Evolutionary conservation across 139 green algal species (phyloP), one percentile per base, ranked within the genome.

Genomic region (Picochlorum sp.): DNA sequence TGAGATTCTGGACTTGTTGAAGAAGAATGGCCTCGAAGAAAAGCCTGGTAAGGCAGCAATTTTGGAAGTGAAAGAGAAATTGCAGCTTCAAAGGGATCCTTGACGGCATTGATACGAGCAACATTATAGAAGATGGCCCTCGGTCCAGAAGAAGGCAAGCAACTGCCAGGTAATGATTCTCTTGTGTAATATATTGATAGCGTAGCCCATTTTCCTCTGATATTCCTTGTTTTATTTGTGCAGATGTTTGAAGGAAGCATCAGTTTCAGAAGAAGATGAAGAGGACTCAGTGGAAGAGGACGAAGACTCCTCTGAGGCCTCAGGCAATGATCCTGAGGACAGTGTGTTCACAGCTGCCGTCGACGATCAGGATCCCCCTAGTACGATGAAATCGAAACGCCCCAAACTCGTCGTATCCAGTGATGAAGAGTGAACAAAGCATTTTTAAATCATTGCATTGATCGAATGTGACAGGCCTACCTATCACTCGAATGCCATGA

Each of bases 81-180:
- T 88, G 28, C 62, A 78, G 45, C 49, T 68, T 37, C 61, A 86
- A 58, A 61, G 75, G 2, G 84, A 91, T 49, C 54, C 54, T 91
- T 55, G 84, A 90, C 7, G 84, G 84, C 26, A 91, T 91, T 54
- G 84, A 91, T 71, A 80, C 67, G 4, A 83, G 69, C 63, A 91
- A 91, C 74, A 90, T 90, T 72, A 73, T 90, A 14, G 62, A 67
- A 14, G 65, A 45, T 5, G 72, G 79, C 16, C 52, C 75, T 15
- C 63, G 68, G 5, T 69, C 76, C 44, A 65, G 81, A 4, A 23
- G 71, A n/a, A 67, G 34, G 34, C 34, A 64, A 13, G 62, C 70
- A 21, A 52, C 72, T 23, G 67, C 70, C 26, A 64, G 61, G 3
- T 75, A 61, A 52, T 57, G 61, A 26, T 54, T 54, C 6, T 54